These are phyloP conservation scores for Mycena rebaudengoi DNA, from an alignment of 768 basidiomycete species.

Conservation along the genomic window DNA sequence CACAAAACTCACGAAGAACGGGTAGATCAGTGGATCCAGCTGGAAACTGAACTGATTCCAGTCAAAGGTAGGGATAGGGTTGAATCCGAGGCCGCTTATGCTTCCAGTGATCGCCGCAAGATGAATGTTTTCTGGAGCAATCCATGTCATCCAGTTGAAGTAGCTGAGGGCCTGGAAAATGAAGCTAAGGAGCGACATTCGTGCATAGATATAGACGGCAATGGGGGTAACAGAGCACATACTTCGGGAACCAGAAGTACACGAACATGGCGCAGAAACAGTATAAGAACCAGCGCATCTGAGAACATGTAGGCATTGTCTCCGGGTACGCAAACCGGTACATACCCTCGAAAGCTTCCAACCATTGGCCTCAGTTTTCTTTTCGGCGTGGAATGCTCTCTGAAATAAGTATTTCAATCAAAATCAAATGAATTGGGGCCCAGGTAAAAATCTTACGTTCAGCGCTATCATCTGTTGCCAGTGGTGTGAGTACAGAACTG, in stretches of 20 bases:
- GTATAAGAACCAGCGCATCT: slow-evolving; percentile 50
- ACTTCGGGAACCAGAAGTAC: slow-evolving; percentile 34
- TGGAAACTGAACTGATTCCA: slow-evolving; percentile 38
- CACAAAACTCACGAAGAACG: slow-evolving; percentile 46
- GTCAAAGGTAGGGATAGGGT: slow-evolving; percentile 44
- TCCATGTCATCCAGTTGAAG: slow-evolving; percentile 53
- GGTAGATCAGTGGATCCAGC: slow-evolving; percentile 39
- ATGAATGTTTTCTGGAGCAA: slow-evolving; percentile 41
- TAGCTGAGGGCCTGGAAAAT: slow-evolving; percentile 38
- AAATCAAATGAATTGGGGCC: not conserved
- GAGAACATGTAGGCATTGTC: slow-evolving; percentile 24
- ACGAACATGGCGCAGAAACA: slow-evolving; percentile 43
- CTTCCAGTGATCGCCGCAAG: slow-evolving; percentile 39
- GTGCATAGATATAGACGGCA: not conserved
- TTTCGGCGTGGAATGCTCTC: slow-evolving; percentile 58
- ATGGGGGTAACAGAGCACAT: not conserved
- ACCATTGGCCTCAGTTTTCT: slow-evolving; percentile 30
- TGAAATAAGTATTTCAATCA: no score
- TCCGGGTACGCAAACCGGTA: not conserved
- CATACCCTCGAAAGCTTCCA: slow-evolving; percentile 26
- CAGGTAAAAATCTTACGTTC: not conserved
- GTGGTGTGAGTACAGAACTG: not conserved
- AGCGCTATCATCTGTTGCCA: slow-evolving; percentile 5
- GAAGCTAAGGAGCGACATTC: slow-evolving; percentile 41
- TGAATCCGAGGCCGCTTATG: slow-evolving; percentile 42